Evolutionary conservation across 345 rosid genomes (phyloP).

Genomic region (Citrus sp.): DNA sequence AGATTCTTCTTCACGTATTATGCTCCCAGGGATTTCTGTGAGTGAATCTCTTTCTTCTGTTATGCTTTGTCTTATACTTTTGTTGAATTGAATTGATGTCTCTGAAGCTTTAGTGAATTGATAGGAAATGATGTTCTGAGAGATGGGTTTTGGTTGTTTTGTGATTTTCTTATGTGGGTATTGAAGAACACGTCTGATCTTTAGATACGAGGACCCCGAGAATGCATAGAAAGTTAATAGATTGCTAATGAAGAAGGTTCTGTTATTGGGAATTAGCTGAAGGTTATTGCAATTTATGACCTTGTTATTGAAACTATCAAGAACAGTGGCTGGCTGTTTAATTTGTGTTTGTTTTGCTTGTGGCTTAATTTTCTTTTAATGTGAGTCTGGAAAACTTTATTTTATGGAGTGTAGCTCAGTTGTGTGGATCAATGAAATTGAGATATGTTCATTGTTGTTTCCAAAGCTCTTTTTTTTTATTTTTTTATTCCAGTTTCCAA

Average conservation of each 20-base stretch:
- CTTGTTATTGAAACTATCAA: neutral
- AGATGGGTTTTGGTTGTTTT: slow-evolving; percentile 4
- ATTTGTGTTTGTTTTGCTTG: neutral
- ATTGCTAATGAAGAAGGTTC: neutral
- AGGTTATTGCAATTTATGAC: neutral
- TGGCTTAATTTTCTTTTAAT: neutral
- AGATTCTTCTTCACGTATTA: neutral
- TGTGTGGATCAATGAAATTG: neutral
- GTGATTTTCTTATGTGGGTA: neutral
- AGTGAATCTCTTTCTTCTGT: neutral
- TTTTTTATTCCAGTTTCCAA: neutral
- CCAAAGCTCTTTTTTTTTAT: neutral
- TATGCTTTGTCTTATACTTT: neutral
- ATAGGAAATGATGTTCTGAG: neutral
- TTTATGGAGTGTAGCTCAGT: neutral
- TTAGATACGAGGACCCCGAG: neutral
- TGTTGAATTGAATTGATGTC: neutral
- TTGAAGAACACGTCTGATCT: neutral
- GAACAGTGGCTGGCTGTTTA: neutral
- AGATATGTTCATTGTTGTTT: neutral
- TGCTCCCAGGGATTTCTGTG: slow-evolving; percentile 9
- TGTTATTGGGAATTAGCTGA: neutral
- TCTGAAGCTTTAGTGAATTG: neutral
- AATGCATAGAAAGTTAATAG: too few relatives aligned
- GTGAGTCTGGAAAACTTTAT: neutral